A percentile compares a stretch with the other conserved stretches of the same genome.
Conservation (phyloP, 2,329 filamentous ascomycete genomes). For the Fusarium transvaalense region DNA sequence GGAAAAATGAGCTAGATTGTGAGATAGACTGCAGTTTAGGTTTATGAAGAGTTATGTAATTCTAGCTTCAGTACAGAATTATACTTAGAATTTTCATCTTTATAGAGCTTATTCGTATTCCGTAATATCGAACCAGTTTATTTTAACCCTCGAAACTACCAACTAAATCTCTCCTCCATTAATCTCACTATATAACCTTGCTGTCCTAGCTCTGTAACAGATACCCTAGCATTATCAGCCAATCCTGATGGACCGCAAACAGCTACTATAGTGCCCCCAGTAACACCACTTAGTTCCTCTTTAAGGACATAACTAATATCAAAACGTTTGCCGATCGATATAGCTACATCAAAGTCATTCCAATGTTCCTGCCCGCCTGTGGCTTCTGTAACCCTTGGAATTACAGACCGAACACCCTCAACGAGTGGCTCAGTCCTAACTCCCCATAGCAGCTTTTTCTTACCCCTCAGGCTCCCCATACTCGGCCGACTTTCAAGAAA, state of each 20-base stretch:
- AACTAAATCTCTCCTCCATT: conserved; percentile 8
- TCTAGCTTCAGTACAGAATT: too few relatives aligned
- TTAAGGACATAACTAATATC: neutral
- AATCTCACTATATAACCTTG: neutral
- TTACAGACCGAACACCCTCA: neutral
- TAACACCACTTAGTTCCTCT: neutral
- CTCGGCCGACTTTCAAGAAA: conserved; percentile 38
- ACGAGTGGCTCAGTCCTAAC: conserved; percentile 1
- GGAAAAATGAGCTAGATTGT: too few relatives aligned
- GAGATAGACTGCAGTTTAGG: too few relatives aligned
- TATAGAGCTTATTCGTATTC: too few relatives aligned
- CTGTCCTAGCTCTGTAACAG: neutral
- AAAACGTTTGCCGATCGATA: neutral
- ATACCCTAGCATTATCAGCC: conserved; percentile 4
- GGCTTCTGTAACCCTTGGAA: neutral
- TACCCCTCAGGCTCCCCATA: conserved; percentile 32
- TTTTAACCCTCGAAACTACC: too few relatives aligned
- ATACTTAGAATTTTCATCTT: too few relatives aligned
- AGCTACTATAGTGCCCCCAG: conserved; percentile 2
- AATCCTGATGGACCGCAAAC: conserved; percentile 9
- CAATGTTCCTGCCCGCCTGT: neutral
- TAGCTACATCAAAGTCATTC: neutral
- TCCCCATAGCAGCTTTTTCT: conserved; percentile 50
- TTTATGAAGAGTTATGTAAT: too few relatives aligned
- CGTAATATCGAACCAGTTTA: too few relatives aligned